Evolutionary conservation across 495 filamentous ascomycete genomes (phyloP), one percentile per base, ranked within the genome.

Genomic region (Penicillium verhagenii): DNA sequence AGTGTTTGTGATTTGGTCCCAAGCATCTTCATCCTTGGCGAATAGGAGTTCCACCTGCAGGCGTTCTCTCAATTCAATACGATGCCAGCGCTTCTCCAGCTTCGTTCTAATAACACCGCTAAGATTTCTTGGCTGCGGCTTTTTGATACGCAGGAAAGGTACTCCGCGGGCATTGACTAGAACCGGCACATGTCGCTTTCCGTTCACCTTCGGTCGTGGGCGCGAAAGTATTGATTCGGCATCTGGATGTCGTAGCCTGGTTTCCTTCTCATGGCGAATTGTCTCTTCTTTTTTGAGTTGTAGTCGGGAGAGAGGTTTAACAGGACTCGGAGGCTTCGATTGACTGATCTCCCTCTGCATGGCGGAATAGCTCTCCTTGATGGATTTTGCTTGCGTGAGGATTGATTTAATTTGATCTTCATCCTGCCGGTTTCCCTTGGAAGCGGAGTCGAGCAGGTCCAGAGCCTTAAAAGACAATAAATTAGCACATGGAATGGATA

Each of bases 131-230:
- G 87, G 77, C 60, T 90, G 86, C 7, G 88, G 87, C 64, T 91
- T 91, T 56, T 75, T 79, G 47, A 89, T 65, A 21, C 88, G 83
- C 39, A 94, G 68, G 53, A 92, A 86, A 0, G 90, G 87, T n/a
- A 88, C 57, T 24, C 79, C 81, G 33, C 72, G 71, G 2, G 83
- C 81, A 54, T 75, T 76, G 57, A 82, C 80, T 2, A 91, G 66
- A 0, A 68, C 68, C 0, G 90, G 89, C 3, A 91, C 64, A 45
- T 73, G 75, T 14, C 87, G 81, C 38, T 76, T 76, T 8, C 81
- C 80, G 23, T 76, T 80, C 4, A 73, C 62, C 2, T 75, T 58
- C 7, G 77, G 72, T 10, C 71, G 70, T 33, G 79, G 78, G 6
- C 72, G 80, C 60, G 51, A 72, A 62, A 77, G 54, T 20, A 70